Evolutionary conservation across 495 filamentous ascomycete species (phyloP), one percentile per base, ranked within the genome.

Genomic region (Astrothelium subdiscretum): DNA sequence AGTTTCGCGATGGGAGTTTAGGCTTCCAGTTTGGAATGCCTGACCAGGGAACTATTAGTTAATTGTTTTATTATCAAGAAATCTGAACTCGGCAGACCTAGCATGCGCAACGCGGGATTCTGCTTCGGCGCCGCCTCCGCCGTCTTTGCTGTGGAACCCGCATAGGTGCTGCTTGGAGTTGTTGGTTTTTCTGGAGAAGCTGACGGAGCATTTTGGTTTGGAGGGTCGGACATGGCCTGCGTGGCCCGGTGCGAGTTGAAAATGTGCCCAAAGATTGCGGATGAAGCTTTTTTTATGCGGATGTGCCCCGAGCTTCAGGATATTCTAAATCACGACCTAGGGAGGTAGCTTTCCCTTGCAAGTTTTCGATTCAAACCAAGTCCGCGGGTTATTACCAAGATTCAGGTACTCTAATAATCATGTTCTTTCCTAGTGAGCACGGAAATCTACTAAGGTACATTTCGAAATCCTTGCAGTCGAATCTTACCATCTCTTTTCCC

Each of bases 1-100:
- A 99, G 71, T 97, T 97, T 31, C 95, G 86, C 13, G 94, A 99
- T 22, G 94, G 94, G 11, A 99, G 84, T 29, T 54, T 54, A 1
- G 48, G 48, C 24, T 2, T 54, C 48, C 48, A 54, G 48, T 54
- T 54, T 29, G 48, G 48, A 0, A 54, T 12, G 0, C 48, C 48
- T 54, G 15, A 3, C 1, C 4, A 29, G 0, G 29, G 8, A 54
- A 1, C 10, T 3, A 12, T 1, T 15, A 15, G 1, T 48, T 18
- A 48, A n/a, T 1, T 1, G 20, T 2, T 22, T 0, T 48, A 20
- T 48, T 48, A 5, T 18, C n/a, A 1, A 29, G 24, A 20, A 29
- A 3, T 8, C 15, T 0, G 8, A 24, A 29, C 48, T 27, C 20
- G 8, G 20, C 20, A 54, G 26, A 54, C 48, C 48, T 54, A 54